These are phyloP conservation scores for Chaetoscypha palmicola DNA, from an alignment of 2,329 filamentous ascomycete species.

Conservation along the genomic window DNA sequence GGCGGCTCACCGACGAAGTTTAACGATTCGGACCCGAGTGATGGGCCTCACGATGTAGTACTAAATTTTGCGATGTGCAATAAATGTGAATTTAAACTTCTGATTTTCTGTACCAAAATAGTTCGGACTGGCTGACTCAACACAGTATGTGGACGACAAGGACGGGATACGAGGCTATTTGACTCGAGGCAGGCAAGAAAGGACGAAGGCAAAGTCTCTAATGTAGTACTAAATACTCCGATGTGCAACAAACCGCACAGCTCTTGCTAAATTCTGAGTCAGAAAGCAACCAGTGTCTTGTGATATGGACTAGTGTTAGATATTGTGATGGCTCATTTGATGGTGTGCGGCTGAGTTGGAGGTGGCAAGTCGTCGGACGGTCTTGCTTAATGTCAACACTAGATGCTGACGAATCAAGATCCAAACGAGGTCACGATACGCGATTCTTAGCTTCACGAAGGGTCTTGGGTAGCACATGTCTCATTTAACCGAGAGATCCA, in stretches of 20 bases:
- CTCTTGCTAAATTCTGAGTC: background rate
- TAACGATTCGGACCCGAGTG: too few species aligned
- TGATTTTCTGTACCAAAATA: background rate
- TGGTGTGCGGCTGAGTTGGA: background rate
- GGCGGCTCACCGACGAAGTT: background rate
- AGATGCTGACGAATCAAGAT: background rate
- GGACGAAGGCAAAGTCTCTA: background rate
- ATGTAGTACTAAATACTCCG: background rate
- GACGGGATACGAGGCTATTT: too few species aligned
- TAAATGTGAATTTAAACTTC: background rate
- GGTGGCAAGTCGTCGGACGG: too few species aligned
- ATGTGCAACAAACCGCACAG: background rate
- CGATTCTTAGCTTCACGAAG: background rate
- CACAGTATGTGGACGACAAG: background rate
- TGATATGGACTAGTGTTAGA: background rate
- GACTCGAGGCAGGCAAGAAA: too few species aligned
- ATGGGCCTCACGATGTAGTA: background rate
- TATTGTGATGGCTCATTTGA: background rate
- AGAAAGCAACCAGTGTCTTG: background rate
- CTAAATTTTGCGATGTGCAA: slow-evolving; percentile 13
- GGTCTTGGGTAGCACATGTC: too few species aligned
- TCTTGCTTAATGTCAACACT: background rate
- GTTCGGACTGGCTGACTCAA: background rate
- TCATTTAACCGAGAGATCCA: too few species aligned
- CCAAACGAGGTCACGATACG: background rate